Evolutionary conservation across 2,329 filamentous ascomycete genomes (phyloP).

Genomic region (Exserohilum rostratum): DNA sequence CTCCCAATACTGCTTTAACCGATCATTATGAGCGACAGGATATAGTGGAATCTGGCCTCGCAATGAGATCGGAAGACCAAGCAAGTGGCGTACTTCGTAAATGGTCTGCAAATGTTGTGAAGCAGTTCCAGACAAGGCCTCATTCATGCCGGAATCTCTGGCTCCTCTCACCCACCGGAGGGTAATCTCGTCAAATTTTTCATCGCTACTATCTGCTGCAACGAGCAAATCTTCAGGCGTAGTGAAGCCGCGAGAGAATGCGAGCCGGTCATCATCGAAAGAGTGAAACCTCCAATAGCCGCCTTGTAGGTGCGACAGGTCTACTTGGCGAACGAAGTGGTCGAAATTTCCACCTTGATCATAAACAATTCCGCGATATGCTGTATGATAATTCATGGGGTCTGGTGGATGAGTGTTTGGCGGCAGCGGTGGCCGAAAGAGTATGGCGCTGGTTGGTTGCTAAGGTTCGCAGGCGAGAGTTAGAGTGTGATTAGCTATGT

Average conservation of each 20-base stretch:
- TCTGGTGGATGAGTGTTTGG: background rate
- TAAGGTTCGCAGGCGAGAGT: background rate
- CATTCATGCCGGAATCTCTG: conserved; percentile 3
- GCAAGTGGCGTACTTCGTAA: conserved; percentile 16
- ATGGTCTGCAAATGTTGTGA: conserved; percentile 19
- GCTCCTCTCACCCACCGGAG: conserved; percentile 25
- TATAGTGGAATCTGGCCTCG: conserved; percentile 22
- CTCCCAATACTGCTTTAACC: conserved; percentile 13
- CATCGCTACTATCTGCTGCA: conserved; percentile 15
- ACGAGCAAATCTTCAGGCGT: conserved; percentile 24
- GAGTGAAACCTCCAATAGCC: conserved; percentile 27
- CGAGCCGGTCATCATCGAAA: conserved; percentile 21
- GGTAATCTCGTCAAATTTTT: conserved; percentile 15
- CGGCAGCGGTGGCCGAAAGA: background rate
- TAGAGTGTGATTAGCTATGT: too few relatives aligned
- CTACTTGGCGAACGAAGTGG: conserved; percentile 7
- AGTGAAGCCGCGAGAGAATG: conserved; percentile 14
- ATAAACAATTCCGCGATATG: conserved; percentile 10
- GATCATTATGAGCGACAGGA: conserved; percentile 7
- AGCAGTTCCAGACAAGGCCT: conserved; percentile 12
- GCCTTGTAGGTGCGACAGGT: conserved; percentile 3
- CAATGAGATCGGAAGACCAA: conserved; percentile 18
- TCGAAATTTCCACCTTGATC: conserved; percentile 16
- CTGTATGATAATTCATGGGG: conserved; percentile 12
- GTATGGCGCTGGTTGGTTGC: background rate